Evolutionary conservation across 225 moss, liverwort and hornwort species (phyloP).

Genomic region (Rhytidiadelphus loreus): DNA sequence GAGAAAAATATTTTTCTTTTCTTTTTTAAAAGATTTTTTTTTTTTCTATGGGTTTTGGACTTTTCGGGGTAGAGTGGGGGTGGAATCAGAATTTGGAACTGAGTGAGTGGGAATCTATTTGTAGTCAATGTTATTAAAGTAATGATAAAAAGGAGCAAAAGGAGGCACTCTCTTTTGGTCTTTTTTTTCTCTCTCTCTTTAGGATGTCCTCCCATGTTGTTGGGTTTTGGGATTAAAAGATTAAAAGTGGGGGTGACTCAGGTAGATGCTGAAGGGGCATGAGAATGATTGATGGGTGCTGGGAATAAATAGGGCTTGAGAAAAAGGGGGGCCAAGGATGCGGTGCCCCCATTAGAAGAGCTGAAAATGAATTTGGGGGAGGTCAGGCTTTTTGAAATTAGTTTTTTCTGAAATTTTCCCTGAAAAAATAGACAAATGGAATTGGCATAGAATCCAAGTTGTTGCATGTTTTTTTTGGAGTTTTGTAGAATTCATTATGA

Average conservation of each 20-base stretch:
- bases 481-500: not conserved
- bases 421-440: too few species aligned
- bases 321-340: not conserved
- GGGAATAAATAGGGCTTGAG: not conserved
- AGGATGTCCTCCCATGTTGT: not conserved
- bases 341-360: not conserved
- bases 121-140: not conserved
- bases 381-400: not conserved
- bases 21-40: not conserved
- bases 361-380: not conserved
- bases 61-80: not conserved
- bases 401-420: not conserved
- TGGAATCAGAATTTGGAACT: not conserved
- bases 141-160: not conserved
- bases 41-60: not conserved
- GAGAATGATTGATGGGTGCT: not conserved
- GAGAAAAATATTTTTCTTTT: not conserved
- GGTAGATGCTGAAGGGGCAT: not conserved
- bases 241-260: not conserved
- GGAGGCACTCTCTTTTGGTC: not conserved
- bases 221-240: not conserved
- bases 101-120: not conserved
- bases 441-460: not conserved
- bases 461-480: not conserved
- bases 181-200: not conserved